Evolutionary conservation across 2,329 filamentous ascomycete genomes (phyloP).

Genomic region (Ophiognomonia clavigignenti-juglandacearum): DNA sequence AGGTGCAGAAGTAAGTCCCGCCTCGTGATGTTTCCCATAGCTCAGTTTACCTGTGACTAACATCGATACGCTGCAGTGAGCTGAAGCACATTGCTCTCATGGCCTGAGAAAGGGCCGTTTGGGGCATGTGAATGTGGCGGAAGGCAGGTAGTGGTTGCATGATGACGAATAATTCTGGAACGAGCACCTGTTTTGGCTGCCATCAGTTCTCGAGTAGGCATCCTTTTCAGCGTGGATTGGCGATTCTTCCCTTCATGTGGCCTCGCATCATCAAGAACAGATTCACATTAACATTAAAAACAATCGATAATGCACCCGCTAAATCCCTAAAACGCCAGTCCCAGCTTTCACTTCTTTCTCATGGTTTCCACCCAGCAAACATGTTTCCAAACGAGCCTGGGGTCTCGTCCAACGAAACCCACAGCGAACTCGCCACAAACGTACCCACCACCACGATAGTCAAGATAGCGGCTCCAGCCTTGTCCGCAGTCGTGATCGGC

Average conservation of each 20-base stretch:
- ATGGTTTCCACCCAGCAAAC: background rate
- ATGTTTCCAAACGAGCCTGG: background rate
- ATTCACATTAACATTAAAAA: background rate
- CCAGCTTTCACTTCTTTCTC: background rate
- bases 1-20: slow-evolving; percentile 48
- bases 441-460: slow-evolving; percentile 25
- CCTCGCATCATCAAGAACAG: too few relatives aligned
- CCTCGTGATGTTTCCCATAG: background rate
- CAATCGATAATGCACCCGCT: background rate
- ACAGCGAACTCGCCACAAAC: slow-evolving; percentile 7
- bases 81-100: slow-evolving; percentile 50
- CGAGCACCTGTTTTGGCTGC: too few relatives aligned
- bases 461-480: slow-evolving; percentile 42
- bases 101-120: too few relatives aligned
- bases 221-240: too few relatives aligned
- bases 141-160: too few relatives aligned
- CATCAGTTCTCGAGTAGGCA: too few relatives aligned
- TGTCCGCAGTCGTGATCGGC: slow-evolving; percentile 40
- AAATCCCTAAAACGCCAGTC: background rate
- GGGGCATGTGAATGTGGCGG: too few relatives aligned
- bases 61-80: slow-evolving; percentile 28
- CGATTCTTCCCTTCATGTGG: too few relatives aligned
- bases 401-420: slow-evolving; percentile 7
- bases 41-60: background rate
- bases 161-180: background rate